phyloP scores from a whole-genome alignment of 208 protist genomes.

The Trypanosoma theileri region DNA sequence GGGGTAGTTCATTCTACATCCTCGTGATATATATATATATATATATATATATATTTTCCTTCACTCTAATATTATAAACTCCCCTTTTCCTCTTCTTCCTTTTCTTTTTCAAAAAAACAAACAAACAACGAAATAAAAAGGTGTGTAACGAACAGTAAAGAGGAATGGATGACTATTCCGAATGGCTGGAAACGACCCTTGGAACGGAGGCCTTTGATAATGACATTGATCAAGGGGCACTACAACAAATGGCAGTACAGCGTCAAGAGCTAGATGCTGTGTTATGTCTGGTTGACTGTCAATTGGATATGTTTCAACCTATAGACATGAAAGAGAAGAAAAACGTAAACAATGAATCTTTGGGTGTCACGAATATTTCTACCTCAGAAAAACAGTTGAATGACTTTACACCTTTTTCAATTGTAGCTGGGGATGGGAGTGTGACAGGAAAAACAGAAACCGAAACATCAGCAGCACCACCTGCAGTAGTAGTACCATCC shows the following conservation, averaged over 20 bases:
- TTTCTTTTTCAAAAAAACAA: slow-evolving; percentile 1
- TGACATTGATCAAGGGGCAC: slow-evolving; percentile 22
- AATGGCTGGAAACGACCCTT: slow-evolving; percentile 51
- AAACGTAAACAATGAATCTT: background rate
- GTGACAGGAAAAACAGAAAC: too few species aligned
- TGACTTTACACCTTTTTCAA: too few species aligned
- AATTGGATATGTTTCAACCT: slow-evolving; percentile 48
- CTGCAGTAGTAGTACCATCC: too few species aligned
- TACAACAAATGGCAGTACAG: slow-evolving; percentile 20
- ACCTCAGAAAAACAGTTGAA: too few species aligned
- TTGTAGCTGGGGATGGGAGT: too few species aligned
- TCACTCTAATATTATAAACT: background rate
- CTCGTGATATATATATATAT: too few species aligned
- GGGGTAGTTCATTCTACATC: background rate
- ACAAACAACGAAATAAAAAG: background rate
- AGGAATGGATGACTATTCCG: slow-evolving; percentile 45
- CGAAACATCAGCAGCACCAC: too few species aligned
- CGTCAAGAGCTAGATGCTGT: slow-evolving; percentile 52
- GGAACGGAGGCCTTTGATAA: slow-evolving; percentile 26
- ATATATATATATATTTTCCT: background rate
- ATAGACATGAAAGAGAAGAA: background rate
- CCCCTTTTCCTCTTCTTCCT: slow-evolving; percentile 13
- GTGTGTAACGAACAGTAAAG: background rate
- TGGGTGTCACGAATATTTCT: too few species aligned
- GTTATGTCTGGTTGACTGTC: slow-evolving; percentile 80